phyloP scores from a whole-genome alignment of 2,329 filamentous ascomycete genomes.

The Colletotrichum lupini region DNA sequence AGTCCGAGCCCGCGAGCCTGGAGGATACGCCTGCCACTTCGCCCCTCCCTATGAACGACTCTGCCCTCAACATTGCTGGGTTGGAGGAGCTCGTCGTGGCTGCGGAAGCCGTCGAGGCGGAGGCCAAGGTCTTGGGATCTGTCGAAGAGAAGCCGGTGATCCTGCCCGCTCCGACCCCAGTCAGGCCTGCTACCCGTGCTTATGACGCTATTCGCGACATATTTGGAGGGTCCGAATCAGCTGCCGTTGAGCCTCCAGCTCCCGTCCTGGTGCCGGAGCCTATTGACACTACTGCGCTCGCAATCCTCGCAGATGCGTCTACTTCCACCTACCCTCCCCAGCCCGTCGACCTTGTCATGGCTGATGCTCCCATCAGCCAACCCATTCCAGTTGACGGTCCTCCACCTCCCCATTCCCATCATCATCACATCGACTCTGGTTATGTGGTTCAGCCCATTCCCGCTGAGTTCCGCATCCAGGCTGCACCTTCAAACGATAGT shows the following conservation, averaged over 20 bases:
- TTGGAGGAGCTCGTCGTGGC: constrained; percentile 28
- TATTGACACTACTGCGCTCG: constrained; percentile 22
- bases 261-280: constrained; percentile 8
- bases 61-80: constrained; percentile 25
- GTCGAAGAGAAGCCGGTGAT: constrained; percentile 23
- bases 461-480: constrained; percentile 12
- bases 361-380: constrained; percentile 9
- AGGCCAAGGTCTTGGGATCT: constrained; percentile 7
- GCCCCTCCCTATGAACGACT: constrained; percentile 30
- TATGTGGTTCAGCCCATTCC: constrained; percentile 18
- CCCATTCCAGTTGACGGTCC: constrained; percentile 7
- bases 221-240: constrained; percentile 45
- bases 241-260: constrained; percentile 27
- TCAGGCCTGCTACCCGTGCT: constrained; percentile 31
- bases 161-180: constrained; percentile 26
- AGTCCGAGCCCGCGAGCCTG: constrained; percentile 39
- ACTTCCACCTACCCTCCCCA: constrained; percentile 7
- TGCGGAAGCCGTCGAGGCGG: constrained; percentile 19
- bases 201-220: constrained; percentile 52
- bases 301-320: constrained; percentile 27
- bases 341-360: constrained; percentile 17
- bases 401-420: neutral
- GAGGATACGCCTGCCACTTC: constrained; percentile 38
- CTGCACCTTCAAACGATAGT: constrained; percentile 8
- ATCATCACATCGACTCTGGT: constrained; percentile 19